Evolutionary conservation across 805 yeast species (phyloP).

Genomic region (Candida saitoana): DNA sequence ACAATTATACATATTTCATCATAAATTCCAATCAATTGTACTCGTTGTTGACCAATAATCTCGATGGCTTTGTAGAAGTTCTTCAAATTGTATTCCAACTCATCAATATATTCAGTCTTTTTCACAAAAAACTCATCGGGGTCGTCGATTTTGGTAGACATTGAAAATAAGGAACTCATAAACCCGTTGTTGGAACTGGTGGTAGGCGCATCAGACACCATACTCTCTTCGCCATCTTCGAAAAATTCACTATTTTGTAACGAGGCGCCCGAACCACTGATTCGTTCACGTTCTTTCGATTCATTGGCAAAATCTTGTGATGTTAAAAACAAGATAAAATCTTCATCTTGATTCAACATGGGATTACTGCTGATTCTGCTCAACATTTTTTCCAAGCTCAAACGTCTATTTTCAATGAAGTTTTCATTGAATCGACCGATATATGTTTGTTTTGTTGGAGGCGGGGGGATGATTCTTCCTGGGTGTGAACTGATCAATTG

Average conservation of each 20-base stretch:
- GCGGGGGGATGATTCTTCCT: slow-evolving; percentile 82
- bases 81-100: slow-evolving; percentile 67
- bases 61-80: slow-evolving; percentile 70
- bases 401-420: slow-evolving; percentile 80
- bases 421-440: slow-evolving; percentile 89
- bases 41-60: slow-evolving; percentile 66
- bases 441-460: slow-evolving; percentile 93
- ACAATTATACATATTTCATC: slow-evolving; percentile 58
- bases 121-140: slow-evolving; percentile 74
- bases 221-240: slow-evolving; percentile 31
- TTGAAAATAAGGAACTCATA: slow-evolving; percentile 67
- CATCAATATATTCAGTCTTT: slow-evolving; percentile 64
- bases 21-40: slow-evolving; percentile 63
- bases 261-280: slow-evolving; percentile 51
- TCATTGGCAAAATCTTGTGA: slow-evolving; percentile 66
- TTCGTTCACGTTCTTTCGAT: slow-evolving; percentile 65
- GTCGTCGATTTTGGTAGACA: slow-evolving; percentile 66
- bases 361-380: slow-evolving; percentile 58
- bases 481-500: slow-evolving; percentile 84
- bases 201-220: slow-evolving; percentile 26
- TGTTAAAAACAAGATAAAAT: slow-evolving; percentile 72
- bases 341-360: slow-evolving; percentile 62
- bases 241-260: slow-evolving; percentile 27
- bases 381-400: slow-evolving; percentile 84
- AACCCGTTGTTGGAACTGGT: slow-evolving; percentile 40